These are phyloP conservation scores for Candida silvatica DNA, from an alignment of 805 yeast genomes.

Conservation along the genomic window DNA sequence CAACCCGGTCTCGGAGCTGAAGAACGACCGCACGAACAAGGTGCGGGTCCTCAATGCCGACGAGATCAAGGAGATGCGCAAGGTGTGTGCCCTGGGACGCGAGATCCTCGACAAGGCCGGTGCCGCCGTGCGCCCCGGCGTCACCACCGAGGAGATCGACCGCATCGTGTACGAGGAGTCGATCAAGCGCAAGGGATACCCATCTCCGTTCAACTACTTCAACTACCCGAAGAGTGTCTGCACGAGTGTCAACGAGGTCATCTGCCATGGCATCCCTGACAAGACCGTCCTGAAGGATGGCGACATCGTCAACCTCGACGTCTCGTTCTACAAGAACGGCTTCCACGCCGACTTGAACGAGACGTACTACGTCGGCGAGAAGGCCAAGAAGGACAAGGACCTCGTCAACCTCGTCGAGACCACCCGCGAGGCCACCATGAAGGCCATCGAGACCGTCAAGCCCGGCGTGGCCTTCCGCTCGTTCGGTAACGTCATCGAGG, in stretches of 20 bases:
- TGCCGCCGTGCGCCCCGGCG: conserved; percentile 73
- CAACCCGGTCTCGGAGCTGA: conserved; percentile 68
- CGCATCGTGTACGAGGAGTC: conserved; percentile 81
- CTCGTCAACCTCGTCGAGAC: conserved; percentile 87
- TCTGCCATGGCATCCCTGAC: conserved; percentile 98
- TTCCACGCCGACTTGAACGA: conserved; percentile 93
- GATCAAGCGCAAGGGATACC: conserved; percentile 81
- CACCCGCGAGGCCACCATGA: conserved; percentile 77
- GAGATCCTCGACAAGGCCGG: conserved; percentile 90
- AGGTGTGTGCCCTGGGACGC: conserved; percentile 69
- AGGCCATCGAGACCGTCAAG: conserved; percentile 77
- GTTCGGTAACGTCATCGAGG: conserved; percentile 82
- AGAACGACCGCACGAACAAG: conserved; percentile 57
- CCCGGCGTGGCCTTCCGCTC: conserved; percentile 88
- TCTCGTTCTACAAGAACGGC: conserved; percentile 78
- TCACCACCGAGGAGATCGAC: conserved; percentile 91
- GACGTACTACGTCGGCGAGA: conserved; percentile 93
- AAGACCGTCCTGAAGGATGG: conserved; percentile 82
- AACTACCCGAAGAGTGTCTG: conserved; percentile 90
- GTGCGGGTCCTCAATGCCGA: conserved; percentile 58
- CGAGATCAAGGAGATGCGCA: conserved; percentile 66
- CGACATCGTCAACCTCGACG: conserved; percentile 88
- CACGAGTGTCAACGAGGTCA: conserved; percentile 89
- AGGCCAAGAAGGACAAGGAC: conserved; percentile 70
- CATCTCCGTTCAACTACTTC: conserved; percentile 91